Conservation (phyloP, 139 green algal species). For the Coelastrella sp. region DNA sequence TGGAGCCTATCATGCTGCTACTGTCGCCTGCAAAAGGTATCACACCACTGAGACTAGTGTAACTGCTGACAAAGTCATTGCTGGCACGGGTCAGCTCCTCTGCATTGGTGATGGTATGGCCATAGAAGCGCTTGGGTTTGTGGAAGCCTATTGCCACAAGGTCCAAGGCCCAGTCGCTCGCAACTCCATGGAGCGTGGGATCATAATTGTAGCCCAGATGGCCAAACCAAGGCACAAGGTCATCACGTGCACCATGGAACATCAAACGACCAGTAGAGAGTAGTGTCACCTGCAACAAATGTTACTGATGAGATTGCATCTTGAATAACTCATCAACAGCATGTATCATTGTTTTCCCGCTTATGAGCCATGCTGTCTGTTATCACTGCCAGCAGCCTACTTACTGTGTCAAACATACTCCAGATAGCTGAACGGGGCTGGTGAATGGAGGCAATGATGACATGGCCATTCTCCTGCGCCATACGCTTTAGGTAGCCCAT, state of each 20-base stretch:
- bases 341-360: no score
- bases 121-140: slow-evolving; percentile 70
- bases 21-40: not conserved
- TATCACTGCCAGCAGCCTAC: not conserved
- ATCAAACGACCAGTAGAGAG: slow-evolving; percentile 65
- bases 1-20: slow-evolving; percentile 20
- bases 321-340: no score
- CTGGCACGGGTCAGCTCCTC: slow-evolving; percentile 51
- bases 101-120: slow-evolving; percentile 55
- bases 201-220: slow-evolving; percentile 49
- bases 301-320: not conserved
- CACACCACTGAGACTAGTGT: slow-evolving; percentile 42
- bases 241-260: slow-evolving; percentile 52
- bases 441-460: slow-evolving; percentile 83
- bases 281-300: slow-evolving; percentile 76
- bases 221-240: slow-evolving; percentile 60
- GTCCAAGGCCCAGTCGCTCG: slow-evolving; percentile 62
- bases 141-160: slow-evolving; percentile 75
- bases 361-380: not conserved
- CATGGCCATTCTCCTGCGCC: slow-evolving; percentile 76
- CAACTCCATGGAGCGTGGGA: slow-evolving; percentile 39
- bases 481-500: slow-evolving; percentile 54
- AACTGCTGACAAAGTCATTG: slow-evolving; percentile 51
- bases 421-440: slow-evolving; percentile 87
- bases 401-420: slow-evolving; percentile 79